Percentiles rank a stretch among this genome's conserved stretches.
phyloP scores from a whole-genome alignment of 306 rosid species.

The Potentilla sterilis region DNA sequence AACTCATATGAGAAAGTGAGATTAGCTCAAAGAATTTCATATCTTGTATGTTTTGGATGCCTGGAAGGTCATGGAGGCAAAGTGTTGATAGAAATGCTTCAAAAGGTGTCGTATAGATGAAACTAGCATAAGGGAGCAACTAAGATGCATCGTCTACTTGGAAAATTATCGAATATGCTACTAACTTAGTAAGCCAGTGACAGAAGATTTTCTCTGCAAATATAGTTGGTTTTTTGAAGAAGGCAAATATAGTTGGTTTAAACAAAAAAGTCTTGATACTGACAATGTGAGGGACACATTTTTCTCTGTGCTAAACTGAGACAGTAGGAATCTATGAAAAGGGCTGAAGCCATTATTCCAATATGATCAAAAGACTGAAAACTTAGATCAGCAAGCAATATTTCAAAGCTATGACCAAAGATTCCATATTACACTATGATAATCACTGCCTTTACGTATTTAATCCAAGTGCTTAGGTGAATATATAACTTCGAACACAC shows the following conservation, averaged over 20 bases:
- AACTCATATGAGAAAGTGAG: background rate
- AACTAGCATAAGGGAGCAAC: background rate
- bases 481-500: conserved; percentile 27
- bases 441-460: conserved; percentile 17
- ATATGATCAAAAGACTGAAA: conserved; percentile 12
- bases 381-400: background rate
- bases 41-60: background rate
- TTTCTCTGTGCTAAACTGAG: conserved; percentile 46
- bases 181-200: too few relatives aligned
- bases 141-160: too few relatives aligned
- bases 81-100: background rate
- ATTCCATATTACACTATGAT: conserved; percentile 33
- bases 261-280: conserved; percentile 27
- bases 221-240: too few relatives aligned
- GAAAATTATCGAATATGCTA: too few relatives aligned
- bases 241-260: background rate
- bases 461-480: conserved; percentile 12
- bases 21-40: background rate
- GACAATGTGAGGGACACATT: conserved; percentile 28
- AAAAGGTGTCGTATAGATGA: background rate
- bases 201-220: conserved; percentile 2
- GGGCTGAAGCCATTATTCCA: conserved; percentile 1
- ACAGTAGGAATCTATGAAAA: conserved; percentile 40
- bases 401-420: conserved; percentile 54
- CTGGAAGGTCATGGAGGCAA: background rate